phyloP scores from a whole-genome alignment of 2,329 filamentous ascomycete species.

The Byssochlamys sp. region DNA sequence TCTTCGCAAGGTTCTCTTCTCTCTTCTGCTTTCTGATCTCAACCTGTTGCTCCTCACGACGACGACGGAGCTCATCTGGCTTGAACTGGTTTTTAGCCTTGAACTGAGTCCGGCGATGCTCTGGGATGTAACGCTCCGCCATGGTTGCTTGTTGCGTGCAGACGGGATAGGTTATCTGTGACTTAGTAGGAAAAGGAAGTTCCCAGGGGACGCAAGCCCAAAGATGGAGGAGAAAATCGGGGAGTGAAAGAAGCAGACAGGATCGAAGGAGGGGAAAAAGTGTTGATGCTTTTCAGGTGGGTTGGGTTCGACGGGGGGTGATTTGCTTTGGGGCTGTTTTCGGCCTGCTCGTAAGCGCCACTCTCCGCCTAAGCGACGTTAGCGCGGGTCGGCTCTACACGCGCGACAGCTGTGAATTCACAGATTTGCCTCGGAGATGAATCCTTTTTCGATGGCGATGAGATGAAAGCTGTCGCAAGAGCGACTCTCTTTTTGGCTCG shows the following conservation, averaged over 20 bases:
- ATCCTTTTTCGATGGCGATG: background rate
- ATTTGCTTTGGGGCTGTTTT: constrained; percentile 11
- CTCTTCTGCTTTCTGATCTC: constrained; percentile 98
- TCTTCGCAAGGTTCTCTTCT: constrained; percentile 97
- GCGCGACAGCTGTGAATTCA: background rate
- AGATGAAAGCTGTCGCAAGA: background rate
- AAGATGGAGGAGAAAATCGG: constrained; percentile 8
- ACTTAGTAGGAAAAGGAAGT: background rate
- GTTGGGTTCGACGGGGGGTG: constrained; percentile 13
- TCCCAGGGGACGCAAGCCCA: constrained; percentile 5
- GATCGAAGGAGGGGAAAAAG: constrained; percentile 3
- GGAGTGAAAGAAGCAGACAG: constrained; percentile 8
- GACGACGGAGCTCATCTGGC: constrained; percentile 94
- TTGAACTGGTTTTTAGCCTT: constrained; percentile 99
- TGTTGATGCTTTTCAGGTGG: constrained; percentile 11
- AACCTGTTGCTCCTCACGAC: constrained; percentile 97
- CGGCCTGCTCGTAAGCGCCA: constrained; percentile 14
- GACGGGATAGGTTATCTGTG: background rate
- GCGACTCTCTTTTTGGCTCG: background rate
- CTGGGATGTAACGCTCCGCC: constrained; percentile 98
- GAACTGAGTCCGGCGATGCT: constrained; percentile 98
- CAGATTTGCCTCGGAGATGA: background rate
- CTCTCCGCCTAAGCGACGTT: constrained; percentile 17
- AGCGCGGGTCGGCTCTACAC: constrained; percentile 7
- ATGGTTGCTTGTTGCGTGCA: constrained; percentile 47